Conservation (phyloP, 208 protist species). For the Crithidia fasciculata region DNA sequence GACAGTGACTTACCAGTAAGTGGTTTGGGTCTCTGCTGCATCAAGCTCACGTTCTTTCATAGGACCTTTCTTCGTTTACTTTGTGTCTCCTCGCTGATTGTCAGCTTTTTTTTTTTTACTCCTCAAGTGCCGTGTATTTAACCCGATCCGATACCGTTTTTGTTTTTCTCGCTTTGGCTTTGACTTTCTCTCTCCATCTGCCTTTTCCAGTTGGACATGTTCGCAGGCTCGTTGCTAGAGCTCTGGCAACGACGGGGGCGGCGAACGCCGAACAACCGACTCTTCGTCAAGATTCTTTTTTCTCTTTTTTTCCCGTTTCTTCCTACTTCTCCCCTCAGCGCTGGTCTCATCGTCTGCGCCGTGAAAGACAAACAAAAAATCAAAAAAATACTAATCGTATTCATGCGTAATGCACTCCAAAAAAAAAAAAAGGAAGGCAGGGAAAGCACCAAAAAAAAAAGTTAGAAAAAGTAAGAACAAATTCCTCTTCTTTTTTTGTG, state of each 20-base stretch:
- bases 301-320: neutral
- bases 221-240: too few relatives aligned
- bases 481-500: too few relatives aligned
- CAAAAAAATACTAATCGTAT: neutral
- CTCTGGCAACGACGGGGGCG: too few relatives aligned
- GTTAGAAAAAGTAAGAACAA: too few relatives aligned
- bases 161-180: neutral
- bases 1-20: too few relatives aligned
- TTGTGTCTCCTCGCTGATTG: neutral
- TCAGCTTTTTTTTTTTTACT: neutral
- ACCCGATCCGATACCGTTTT: slow-evolving; percentile 11
- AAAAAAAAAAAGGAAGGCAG: too few relatives aligned
- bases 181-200: too few relatives aligned
- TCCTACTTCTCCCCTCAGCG: neutral
- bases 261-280: too few relatives aligned
- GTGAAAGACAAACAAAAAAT: slow-evolving; percentile 7
- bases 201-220: too few relatives aligned
- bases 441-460: too few relatives aligned
- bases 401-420: too few relatives aligned
- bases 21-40: neutral
- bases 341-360: neutral
- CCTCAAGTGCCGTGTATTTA: slow-evolving; percentile 11
- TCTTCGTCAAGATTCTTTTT: neutral
- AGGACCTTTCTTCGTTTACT: neutral
- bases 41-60: neutral